Evolutionary conservation across 345 rosid genomes (phyloP).

Genomic region (Eucalyptus erythrocorys): DNA sequence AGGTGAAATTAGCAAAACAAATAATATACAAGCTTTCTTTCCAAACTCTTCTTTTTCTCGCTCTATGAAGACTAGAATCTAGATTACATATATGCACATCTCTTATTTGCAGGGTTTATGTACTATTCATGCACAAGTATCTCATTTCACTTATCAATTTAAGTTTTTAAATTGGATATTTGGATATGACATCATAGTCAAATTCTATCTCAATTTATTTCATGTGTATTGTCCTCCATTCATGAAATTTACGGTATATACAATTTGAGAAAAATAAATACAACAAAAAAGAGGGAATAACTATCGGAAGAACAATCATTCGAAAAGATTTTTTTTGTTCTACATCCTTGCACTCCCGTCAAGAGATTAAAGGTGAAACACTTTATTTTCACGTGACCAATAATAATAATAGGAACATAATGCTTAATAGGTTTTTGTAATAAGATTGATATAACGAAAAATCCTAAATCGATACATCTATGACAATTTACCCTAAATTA

Average conservation of each 20-base stretch:
- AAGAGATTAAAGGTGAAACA: rapidly evolving
- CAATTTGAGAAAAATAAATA: not conserved
- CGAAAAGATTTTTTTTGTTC: no score
- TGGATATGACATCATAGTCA: rapidly evolving
- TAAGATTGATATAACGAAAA: no score
- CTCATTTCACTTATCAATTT: rapidly evolving
- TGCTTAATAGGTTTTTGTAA: no score
- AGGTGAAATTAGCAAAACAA: not conserved
- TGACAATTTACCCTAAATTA: no score
- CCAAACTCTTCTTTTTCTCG: not conserved
- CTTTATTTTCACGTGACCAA: not conserved
- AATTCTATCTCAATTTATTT: rapidly evolving
- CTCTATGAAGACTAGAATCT: not conserved
- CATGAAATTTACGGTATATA: not conserved
- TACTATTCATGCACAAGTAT: not conserved
- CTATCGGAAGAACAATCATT: rapidly evolving
- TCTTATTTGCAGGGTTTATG: rapidly evolving
- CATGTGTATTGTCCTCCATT: rapidly evolving
- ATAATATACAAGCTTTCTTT: not conserved
- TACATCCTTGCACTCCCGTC: not conserved
- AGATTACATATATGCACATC: rapidly evolving
- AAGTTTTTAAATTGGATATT: not conserved
- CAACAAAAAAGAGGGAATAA: not conserved
- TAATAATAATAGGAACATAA: no score
- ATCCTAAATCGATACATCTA: rapidly evolving